These are phyloP conservation scores for Mycena indigotica DNA, from an alignment of 768 basidiomycete species.

Conservation along the genomic window DNA sequence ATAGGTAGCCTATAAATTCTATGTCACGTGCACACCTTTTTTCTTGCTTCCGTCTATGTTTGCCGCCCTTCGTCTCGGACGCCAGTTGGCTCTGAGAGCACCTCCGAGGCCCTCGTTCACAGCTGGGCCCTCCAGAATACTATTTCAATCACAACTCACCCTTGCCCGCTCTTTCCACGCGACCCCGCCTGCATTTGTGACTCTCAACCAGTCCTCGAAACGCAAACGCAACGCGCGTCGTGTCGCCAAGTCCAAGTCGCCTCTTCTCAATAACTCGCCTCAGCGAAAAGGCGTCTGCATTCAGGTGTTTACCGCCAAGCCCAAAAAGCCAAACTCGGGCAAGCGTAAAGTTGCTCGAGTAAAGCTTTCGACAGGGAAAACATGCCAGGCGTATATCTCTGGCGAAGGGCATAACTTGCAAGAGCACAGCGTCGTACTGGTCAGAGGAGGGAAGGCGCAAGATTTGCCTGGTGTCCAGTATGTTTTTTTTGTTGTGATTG, in stretches of 20 bases:
- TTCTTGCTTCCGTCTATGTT: no score
- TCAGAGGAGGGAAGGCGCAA: conserved; percentile 94
- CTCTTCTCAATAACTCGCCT: conserved; percentile 75
- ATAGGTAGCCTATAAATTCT: not conserved
- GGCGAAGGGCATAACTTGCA: conserved; percentile 98
- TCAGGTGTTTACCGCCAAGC: conserved; percentile 76
- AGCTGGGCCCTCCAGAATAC: not conserved
- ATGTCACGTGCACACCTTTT: not conserved
- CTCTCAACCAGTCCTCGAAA: conserved; percentile 85
- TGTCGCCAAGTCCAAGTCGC: conserved; percentile 64
- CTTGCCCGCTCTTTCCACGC: conserved; percentile 59
- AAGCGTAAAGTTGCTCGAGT: conserved; percentile 96
- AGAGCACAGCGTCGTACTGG: conserved; percentile 93
- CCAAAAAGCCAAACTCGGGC: conserved; percentile 98
- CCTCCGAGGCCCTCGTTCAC: no score
- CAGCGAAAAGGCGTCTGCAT: conserved; percentile 94
- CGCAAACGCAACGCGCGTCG: conserved; percentile 61
- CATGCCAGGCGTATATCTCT: conserved; percentile 90
- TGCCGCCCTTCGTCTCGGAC: not conserved
- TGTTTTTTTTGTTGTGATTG: conserved; percentile 25
- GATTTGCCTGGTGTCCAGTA: conserved; percentile 98
- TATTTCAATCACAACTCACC: no score
- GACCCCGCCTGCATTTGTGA: conserved; percentile 58
- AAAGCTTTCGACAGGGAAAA: conserved; percentile 87
- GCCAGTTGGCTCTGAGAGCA: not conserved